These are phyloP conservation scores for Pilaira anomala DNA, from an alignment of 192 early-diverging fungal genomes.

Conservation along the genomic window DNA sequence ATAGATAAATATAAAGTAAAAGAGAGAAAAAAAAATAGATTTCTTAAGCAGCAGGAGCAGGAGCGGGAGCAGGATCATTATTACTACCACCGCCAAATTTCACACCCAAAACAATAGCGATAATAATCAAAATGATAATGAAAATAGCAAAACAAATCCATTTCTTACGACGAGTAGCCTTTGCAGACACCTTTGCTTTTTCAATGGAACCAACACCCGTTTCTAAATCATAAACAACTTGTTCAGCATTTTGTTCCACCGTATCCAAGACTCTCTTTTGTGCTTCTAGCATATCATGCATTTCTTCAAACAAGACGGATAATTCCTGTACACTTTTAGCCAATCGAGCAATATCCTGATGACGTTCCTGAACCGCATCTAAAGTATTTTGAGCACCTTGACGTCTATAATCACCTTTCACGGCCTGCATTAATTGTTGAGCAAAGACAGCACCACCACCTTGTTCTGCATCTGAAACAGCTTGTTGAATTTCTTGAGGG, in stretches of 20 bases:
- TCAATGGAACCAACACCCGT: slow-evolving; percentile 56
- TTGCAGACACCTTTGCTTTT: slow-evolving; percentile 46
- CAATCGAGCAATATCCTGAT: slow-evolving; percentile 56
- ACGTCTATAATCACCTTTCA: slow-evolving; percentile 43
- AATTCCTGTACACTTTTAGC: slow-evolving; percentile 56
- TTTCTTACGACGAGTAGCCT: slow-evolving; percentile 50
- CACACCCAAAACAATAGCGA: slow-evolving; percentile 37
- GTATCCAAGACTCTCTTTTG: slow-evolving; percentile 29
- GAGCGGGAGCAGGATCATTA: background rate
- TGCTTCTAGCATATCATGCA: slow-evolving; percentile 55
- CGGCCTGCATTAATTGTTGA: slow-evolving; percentile 52
- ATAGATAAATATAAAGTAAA: too few relatives aligned
- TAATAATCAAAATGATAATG: slow-evolving; percentile 38
- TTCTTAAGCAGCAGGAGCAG: background rate
- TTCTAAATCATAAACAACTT: slow-evolving; percentile 60
- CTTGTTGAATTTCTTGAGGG: slow-evolving; percentile 51
- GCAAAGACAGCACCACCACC: slow-evolving; percentile 50
- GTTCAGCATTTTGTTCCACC: slow-evolving; percentile 30
- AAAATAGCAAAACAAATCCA: slow-evolving; percentile 54
- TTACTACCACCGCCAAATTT: background rate
- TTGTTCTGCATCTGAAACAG: slow-evolving; percentile 42
- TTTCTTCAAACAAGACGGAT: slow-evolving; percentile 59
- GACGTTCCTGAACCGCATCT: slow-evolving; percentile 60
- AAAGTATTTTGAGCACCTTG: slow-evolving; percentile 40
- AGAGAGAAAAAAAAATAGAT: background rate